Base-by-base conservation (phyloP, 495 filamentous ascomycete species). In the Extremus antarcticus region DNA sequence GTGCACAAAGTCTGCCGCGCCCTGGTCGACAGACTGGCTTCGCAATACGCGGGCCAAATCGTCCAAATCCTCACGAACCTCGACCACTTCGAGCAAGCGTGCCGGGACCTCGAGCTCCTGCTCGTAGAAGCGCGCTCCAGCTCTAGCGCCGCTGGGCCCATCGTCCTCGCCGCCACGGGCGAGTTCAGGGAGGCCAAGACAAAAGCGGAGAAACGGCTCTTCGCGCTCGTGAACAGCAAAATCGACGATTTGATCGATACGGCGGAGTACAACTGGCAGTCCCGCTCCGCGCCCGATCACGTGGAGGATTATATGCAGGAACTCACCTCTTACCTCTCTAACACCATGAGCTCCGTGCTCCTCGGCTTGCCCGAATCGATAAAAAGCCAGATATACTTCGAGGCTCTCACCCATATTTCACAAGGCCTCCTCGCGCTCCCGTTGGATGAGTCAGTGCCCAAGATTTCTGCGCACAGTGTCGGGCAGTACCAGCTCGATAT, bases 51-150 rank as follows among this genome's bases (percentile, higher is more conserved):
- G 9, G 92, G 92, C 0, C 92, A 97, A 60, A 96, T 99, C 56
- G 91, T 97, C 24, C 92, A 97, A 63, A 99, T 99, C 59, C 74
- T 99, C 51, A 97, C 94, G 65, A 99, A 99, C 65, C 68, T 99
- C 21, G 90, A 95, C 63, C 88, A 97, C 66, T 97, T 99, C 68
- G 92, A 97, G 68, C 85, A 78, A 48, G 92, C 92, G 10, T 96
- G 92, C 65, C 77, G 78, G 43, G 87, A 96, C 58, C 76, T 99
- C 2, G 90, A 97, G 66, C 72, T 85, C 43, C 76, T 94, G 1
- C 75, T 97, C 43, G 86, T 89, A 22, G 76, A 84, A 60, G 90
- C 86, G 0, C 80, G 92, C 23, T 87, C 86, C 17, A 87, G 86
- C 13, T 79, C 79, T 20, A 85, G 85, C 0, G 83, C 87, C 21